phyloP scores from a whole-genome alignment of 2,329 filamentous ascomycete species.

The Botrytis aclada region DNA sequence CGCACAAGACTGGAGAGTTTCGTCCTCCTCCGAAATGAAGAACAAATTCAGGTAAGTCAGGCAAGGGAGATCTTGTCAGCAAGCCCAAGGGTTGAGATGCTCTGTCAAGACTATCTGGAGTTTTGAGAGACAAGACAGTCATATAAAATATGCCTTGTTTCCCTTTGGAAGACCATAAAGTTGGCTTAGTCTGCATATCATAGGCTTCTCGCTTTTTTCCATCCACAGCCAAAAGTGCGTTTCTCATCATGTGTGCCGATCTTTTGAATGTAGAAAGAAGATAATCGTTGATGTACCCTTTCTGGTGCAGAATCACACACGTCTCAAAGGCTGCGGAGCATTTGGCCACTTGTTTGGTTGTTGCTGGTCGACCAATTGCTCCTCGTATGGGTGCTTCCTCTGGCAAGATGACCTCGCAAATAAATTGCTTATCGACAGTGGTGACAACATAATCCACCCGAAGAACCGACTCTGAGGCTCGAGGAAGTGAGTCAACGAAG shows the following conservation, averaged over 20 bases:
- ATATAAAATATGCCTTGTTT: conserved; percentile 55
- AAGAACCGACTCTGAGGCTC: conserved; percentile 39
- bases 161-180: conserved; percentile 60
- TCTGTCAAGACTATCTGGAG: conserved; percentile 54
- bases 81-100: conserved; percentile 64
- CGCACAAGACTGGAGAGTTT: conserved; percentile 55
- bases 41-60: conserved; percentile 63
- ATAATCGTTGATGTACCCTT: conserved; percentile 67
- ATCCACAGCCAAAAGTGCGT: conserved; percentile 78
- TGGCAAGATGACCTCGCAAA: conserved; percentile 78
- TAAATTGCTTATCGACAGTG: conserved; percentile 55
- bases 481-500: conserved; percentile 68
- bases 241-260: conserved; percentile 75
- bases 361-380: conserved; percentile 59
- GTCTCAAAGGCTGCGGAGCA: conserved; percentile 85
- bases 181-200: conserved; percentile 74
- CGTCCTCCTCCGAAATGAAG: conserved; percentile 67
- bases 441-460: conserved; percentile 61
- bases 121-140: conserved; percentile 57
- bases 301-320: conserved; percentile 66
- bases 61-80: conserved; percentile 64
- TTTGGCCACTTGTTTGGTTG: conserved; percentile 75
- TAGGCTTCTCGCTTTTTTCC: conserved; percentile 74
- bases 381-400: conserved; percentile 68
- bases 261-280: conserved; percentile 72